Percentiles rank a stretch among this genome's conserved stretches.
These are phyloP conservation scores for Phytopythium oedochilum DNA, from an alignment of 352 stramenopile species.

Conservation along the genomic window DNA sequence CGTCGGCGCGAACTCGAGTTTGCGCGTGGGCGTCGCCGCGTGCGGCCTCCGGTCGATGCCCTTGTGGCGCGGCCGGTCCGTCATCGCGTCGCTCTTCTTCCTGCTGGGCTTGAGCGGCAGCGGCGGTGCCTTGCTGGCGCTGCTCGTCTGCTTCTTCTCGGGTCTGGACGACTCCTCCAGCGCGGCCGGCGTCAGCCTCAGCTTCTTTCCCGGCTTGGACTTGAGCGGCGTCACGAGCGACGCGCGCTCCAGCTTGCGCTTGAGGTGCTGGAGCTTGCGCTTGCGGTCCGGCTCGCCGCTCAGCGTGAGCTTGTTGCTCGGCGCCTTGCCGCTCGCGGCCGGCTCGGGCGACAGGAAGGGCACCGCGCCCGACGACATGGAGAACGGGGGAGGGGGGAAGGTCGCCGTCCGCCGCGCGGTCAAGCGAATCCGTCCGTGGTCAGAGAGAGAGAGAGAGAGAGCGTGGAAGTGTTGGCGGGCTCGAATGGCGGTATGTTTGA, in stretches of 20 bases:
- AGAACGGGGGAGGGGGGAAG: too few relatives aligned
- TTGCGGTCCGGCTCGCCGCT: constrained; percentile 21
- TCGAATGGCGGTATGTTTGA: too few relatives aligned
- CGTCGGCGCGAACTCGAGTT: constrained; percentile 40
- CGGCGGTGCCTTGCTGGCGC: background rate
- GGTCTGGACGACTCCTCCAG: background rate
- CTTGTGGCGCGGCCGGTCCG: background rate
- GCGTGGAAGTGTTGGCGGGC: too few relatives aligned
- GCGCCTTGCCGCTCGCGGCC: constrained; percentile 9
- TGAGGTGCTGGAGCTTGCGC: constrained; percentile 28
- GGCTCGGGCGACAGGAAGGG: constrained; percentile 38
- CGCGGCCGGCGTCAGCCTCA: constrained; percentile 11
- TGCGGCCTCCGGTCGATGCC: background rate
- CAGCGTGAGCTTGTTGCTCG: constrained; percentile 26
- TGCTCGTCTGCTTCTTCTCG: constrained; percentile 10
- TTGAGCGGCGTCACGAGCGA: constrained; percentile 8
- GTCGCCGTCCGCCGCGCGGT: too few relatives aligned
- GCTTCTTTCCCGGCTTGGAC: constrained; percentile 18
- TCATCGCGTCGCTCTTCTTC: background rate
- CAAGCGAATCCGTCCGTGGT: too few relatives aligned
- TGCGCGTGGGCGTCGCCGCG: constrained; percentile 22
- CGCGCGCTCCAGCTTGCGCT: constrained; percentile 23
- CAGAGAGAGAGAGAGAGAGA: too few relatives aligned
- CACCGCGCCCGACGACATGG: too few relatives aligned
- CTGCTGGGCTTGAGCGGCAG: background rate